Evolutionary conservation across 2,329 filamentous ascomycete species (phyloP), one percentile per base, ranked within the genome.

Genomic region (Cercospora sp.): DNA sequence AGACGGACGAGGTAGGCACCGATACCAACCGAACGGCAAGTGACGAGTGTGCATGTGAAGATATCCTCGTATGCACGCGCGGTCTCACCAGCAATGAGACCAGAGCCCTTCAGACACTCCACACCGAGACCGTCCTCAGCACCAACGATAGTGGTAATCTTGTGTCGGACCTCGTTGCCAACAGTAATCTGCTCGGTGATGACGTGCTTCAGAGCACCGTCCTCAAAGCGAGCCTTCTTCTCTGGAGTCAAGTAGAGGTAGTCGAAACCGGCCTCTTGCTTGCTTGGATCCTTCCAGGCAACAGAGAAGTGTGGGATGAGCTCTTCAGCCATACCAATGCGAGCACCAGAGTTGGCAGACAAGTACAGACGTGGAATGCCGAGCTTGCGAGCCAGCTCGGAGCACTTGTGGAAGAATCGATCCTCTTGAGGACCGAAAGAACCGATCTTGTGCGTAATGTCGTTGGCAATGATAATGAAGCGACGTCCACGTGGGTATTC

Each of bases 361-460:
- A 99, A 86, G 83, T 99, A 99, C 79, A 99, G 94, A 75, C 95
- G 92, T 26, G 95, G 95, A 76, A 99, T 97, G 45, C 95, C 95
- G 70, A 97, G 86, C 85, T 93, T 94, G 76, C 94, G 90, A 70
- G 95, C 95, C 73, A 97, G 86, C 82, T 99, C 94, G 9, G 95
- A 98, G 84, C 95, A 99, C 87, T 98, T 97, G 86, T 96, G 87
- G 89, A 99, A 99, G 88, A 97, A 99, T 76, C 92, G 91, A 81
- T 99, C 95, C 84, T 99, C 95, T 82, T 91, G 90, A 48, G 95
- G 95, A 63, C 95, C 95, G 79, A 99, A 99, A 1, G 93, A 97
- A 77, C 95, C 95, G 79, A 98, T 99, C 86, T 96, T 96, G 87
- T 93, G 98, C 18, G 95, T 99, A 80, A 99, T 99, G 78, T 99